Evolutionary conservation across 805 yeast genomes (phyloP).

Genomic region (Grigorovia yakushimaensis): DNA sequence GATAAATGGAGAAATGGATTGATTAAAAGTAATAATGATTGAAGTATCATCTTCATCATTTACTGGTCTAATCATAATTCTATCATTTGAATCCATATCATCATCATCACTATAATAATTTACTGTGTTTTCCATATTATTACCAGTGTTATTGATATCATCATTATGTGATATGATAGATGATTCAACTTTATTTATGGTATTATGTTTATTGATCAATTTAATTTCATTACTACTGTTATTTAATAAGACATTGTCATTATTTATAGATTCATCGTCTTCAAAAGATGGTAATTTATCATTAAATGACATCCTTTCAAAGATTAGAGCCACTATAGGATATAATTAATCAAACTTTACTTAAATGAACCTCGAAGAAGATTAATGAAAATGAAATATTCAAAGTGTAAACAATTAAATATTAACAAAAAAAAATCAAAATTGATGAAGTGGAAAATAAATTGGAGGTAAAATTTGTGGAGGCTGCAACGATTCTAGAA

Average conservation of each 20-base stretch:
- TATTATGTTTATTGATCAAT: background rate
- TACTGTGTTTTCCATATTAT: background rate
- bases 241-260: background rate
- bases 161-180: background rate
- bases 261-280: background rate
- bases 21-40: slow-evolving; percentile 38
- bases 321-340: background rate
- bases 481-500: background rate
- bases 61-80: slow-evolving; percentile 28
- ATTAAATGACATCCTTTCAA: background rate
- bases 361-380: background rate
- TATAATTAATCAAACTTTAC: background rate
- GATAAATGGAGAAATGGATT: slow-evolving; percentile 53
- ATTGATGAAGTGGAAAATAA: background rate
- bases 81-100: slow-evolving; percentile 7
- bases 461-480: background rate
- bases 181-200: background rate
- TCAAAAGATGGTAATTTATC: background rate
- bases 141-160: background rate
- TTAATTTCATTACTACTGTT: background rate
- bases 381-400: too few species aligned
- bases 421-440: too few species aligned
- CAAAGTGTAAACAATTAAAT: background rate
- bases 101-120: background rate
- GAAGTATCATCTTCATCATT: slow-evolving; percentile 43